Conservation (phyloP, 495 filamentous ascomycete species). For the Aspergillus sparsus region DNA sequence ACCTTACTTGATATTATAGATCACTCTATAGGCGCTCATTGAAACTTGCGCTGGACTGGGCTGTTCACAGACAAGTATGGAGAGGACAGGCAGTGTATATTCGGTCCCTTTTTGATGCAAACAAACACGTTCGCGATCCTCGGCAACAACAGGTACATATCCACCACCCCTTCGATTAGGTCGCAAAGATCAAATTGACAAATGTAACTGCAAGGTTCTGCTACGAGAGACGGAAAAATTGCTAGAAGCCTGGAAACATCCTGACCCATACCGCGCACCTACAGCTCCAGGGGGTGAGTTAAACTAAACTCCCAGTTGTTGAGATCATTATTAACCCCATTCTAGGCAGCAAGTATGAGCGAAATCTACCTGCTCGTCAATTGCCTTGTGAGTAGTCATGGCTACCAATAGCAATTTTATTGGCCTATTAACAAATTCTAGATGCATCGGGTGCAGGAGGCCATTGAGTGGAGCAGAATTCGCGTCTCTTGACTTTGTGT, state of each 20-base stretch:
- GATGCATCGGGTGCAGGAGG: conserved; percentile 17
- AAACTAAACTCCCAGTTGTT: background rate
- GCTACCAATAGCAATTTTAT: background rate
- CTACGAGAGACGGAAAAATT: conserved; percentile 84
- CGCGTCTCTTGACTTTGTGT: background rate
- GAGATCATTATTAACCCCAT: conserved; percentile 25
- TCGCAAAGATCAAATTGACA: background rate
- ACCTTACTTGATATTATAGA: conserved; percentile 47
- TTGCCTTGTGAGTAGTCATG: conserved; percentile 69
- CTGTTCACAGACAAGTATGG: conserved; percentile 87
- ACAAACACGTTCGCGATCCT: conserved; percentile 81
- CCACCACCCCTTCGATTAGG: background rate
- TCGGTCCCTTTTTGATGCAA: conserved; percentile 91
- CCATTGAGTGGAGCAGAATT: conserved; percentile 1
- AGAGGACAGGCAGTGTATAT: conserved; percentile 95
- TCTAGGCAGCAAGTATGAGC: conserved; percentile 91
- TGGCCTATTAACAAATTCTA: conserved; percentile 11
- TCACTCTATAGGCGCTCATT: conserved; percentile 90
- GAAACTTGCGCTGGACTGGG: conserved; percentile 93
- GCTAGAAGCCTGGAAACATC: conserved; percentile 94
- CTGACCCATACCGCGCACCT: conserved; percentile 84
- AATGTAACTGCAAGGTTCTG: conserved; percentile 57
- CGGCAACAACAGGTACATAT: conserved; percentile 77
- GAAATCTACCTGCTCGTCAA: conserved; percentile 80
- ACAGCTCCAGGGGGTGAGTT: conserved; percentile 91